Conservation (phyloP, 2,329 filamentous ascomycete genomes). For the Bipolaris gigantea region DNA sequence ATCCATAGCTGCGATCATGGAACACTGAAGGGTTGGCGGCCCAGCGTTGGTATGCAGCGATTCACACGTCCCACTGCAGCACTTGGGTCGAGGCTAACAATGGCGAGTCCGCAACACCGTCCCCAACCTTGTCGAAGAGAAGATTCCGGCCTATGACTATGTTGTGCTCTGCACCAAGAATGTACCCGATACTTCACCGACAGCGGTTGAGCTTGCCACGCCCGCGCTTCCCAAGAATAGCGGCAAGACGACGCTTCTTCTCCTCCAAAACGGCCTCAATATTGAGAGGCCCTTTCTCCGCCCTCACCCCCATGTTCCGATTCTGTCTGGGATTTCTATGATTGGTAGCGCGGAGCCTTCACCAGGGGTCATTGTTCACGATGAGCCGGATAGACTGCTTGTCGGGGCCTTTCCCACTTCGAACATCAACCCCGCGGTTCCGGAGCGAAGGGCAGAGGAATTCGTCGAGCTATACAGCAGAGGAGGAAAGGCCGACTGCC, state of each 20-base stretch:
- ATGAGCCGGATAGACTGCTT: constrained; percentile 54
- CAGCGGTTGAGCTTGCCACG: constrained; percentile 52
- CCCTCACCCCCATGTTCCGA: constrained; percentile 55
- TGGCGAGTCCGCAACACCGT: constrained; percentile 52
- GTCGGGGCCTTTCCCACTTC: constrained; percentile 56
- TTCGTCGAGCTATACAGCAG: constrained; percentile 56
- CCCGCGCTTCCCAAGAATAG: constrained; percentile 55
- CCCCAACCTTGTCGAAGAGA: constrained; percentile 48
- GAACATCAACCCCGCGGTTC: constrained; percentile 24
- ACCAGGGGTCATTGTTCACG: constrained; percentile 56
- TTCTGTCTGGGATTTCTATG: constrained; percentile 58
- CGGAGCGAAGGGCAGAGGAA: constrained; percentile 40
- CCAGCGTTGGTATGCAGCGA: constrained; percentile 45
- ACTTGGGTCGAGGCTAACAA: not conserved
- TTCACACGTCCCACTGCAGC: not conserved
- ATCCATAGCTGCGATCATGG: constrained; percentile 62
- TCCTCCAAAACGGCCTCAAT: constrained; percentile 66
- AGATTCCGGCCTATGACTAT: constrained; percentile 54
- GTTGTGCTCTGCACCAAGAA: constrained; percentile 63
- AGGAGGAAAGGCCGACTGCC: constrained; percentile 49
- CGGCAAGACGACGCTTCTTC: constrained; percentile 56
- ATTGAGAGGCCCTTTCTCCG: constrained; percentile 59
- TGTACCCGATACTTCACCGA: constrained; percentile 56
- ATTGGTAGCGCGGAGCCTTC: constrained; percentile 56
- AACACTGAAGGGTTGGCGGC: constrained; percentile 53